Percentiles rank a stretch among this genome's conserved stretches.
These are phyloP conservation scores for Apostasia ramifera DNA, from an alignment of 106 monocot genomes.

Conservation along the genomic window DNA sequence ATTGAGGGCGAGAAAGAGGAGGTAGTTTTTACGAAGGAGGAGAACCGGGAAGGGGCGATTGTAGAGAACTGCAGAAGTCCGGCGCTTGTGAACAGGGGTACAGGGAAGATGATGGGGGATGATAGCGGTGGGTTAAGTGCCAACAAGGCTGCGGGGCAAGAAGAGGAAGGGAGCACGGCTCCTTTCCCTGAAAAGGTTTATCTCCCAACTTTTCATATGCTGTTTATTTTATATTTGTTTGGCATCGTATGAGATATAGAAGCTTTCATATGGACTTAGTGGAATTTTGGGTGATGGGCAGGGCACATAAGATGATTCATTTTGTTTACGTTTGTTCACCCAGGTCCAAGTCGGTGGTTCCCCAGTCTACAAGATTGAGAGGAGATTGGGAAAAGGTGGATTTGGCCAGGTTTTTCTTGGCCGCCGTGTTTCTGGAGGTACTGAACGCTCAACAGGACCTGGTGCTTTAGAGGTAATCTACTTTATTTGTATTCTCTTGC, in stretches of 20 bases:
- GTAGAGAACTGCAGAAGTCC: not conserved
- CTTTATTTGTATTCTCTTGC: not conserved
- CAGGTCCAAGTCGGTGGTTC: slow-evolving; percentile 91
- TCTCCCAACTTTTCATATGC: not conserved
- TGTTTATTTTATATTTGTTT: not conserved
- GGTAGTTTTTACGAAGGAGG: slow-evolving; percentile 13
- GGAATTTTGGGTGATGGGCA: not conserved
- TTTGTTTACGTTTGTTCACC: not conserved
- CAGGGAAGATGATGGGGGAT: slow-evolving; percentile 58
- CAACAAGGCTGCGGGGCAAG: slow-evolving; percentile 48
- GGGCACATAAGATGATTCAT: not conserved
- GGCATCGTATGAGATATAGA: no score
- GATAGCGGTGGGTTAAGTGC: slow-evolving; percentile 61
- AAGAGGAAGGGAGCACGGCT: slow-evolving; percentile 60
- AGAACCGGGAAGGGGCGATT: slow-evolving; percentile 2
- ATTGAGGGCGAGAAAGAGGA: slow-evolving; percentile 16
- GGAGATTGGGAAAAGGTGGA: slow-evolving; percentile 90
- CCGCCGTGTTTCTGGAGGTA: slow-evolving; percentile 65
- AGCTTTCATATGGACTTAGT: not conserved
- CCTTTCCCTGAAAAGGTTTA: slow-evolving; percentile 73
- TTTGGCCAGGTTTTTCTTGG: slow-evolving; percentile 99
- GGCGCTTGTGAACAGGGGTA: slow-evolving; percentile 21
- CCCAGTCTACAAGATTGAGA: slow-evolving; percentile 72
- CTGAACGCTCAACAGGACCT: slow-evolving; percentile 45
- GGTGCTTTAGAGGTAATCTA: slow-evolving; percentile 61